Conservation (phyloP, 2,329 filamentous ascomycete genomes). For the Trichophyton verrucosum region DNA sequence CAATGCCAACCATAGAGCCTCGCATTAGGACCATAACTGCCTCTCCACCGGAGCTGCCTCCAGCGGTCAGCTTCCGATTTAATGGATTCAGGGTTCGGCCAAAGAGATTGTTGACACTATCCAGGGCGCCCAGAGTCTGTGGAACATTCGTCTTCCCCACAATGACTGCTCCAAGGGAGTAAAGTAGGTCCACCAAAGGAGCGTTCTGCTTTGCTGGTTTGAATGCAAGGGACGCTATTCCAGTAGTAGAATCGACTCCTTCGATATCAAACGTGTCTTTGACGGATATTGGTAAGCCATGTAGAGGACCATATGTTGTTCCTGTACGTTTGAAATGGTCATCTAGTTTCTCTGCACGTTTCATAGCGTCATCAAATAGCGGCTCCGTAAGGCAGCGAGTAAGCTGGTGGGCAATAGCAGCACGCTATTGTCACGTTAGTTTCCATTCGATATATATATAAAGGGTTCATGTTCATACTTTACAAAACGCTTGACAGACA, state of each 20-base stretch:
- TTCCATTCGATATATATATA: neutral
- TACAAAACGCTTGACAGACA: constrained; percentile 44
- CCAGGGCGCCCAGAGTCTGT: constrained; percentile 43
- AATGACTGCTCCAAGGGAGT: constrained; percentile 51
- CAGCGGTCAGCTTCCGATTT: constrained; percentile 48
- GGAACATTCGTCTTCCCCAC: constrained; percentile 61
- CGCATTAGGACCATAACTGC: constrained; percentile 47
- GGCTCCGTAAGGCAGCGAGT: constrained; percentile 42
- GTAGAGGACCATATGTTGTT: constrained; percentile 44
- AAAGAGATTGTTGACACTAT: constrained; percentile 50
- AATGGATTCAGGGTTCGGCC: constrained; percentile 52
- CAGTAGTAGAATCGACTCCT: constrained; percentile 44
- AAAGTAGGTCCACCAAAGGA: constrained; percentile 46
- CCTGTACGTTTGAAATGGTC: constrained; percentile 29
- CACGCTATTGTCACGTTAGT: constrained; percentile 14
- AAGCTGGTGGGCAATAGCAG: constrained; percentile 30
- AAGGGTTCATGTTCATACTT: constrained; percentile 20
- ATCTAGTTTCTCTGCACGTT: constrained; percentile 39
- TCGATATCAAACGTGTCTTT: constrained; percentile 37
- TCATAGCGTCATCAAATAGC: constrained; percentile 39
- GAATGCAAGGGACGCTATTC: constrained; percentile 48
- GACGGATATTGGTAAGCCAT: constrained; percentile 47
- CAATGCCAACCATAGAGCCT: constrained; percentile 48
- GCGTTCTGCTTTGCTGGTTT: constrained; percentile 46
- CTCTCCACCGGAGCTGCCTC: constrained; percentile 56